Percentiles rank a stretch among this genome's conserved stretches.
These are phyloP conservation scores for Quercus suber DNA, from an alignment of 306 rosid genomes.

Conservation along the genomic window DNA sequence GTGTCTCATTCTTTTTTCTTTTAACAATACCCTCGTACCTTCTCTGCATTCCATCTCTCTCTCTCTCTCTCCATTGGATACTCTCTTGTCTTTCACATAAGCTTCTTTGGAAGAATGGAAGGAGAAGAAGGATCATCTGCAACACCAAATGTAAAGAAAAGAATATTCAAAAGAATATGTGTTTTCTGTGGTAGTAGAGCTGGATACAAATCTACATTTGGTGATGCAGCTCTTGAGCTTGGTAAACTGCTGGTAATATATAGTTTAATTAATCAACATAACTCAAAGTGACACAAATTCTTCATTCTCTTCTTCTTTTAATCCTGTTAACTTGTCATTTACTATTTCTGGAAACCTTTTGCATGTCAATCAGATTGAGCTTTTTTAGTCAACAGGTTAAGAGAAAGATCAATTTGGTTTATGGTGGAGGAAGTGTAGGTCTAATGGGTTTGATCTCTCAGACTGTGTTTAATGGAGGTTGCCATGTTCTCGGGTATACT, in stretches of 20 bases:
- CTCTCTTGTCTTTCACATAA: not conserved
- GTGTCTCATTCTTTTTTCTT: conserved; percentile 20
- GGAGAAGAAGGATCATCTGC: conserved; percentile 29
- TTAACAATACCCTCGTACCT: not conserved
- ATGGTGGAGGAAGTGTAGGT: conserved; percentile 74
- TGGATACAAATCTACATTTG: conserved; percentile 50
- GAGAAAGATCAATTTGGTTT: conserved; percentile 55
- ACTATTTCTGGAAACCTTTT: not conserved
- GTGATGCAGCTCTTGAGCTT: conserved; percentile 63
- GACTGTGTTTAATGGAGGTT: conserved; percentile 51
- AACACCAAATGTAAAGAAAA: conserved; percentile 25
- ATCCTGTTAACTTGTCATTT: not conserved
- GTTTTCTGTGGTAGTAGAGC: conserved; percentile 67
- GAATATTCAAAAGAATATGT: conserved; percentile 54
- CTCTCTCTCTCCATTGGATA: not conserved
- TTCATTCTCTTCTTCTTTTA: not conserved
- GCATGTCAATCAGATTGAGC: not conserved
- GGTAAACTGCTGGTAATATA: conserved; percentile 52
- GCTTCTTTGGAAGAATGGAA: conserved; percentile 38
- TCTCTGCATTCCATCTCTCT: conserved; percentile 2
- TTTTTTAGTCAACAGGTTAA: conserved; percentile 38
- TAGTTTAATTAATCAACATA: not conserved
- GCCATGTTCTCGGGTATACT: conserved; percentile 69
- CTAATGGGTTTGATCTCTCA: conserved; percentile 69
- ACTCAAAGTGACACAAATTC: not conserved